These are phyloP conservation scores for Antrodiella citrinella DNA, from an alignment of 768 basidiomycete genomes.

Conservation along the genomic window DNA sequence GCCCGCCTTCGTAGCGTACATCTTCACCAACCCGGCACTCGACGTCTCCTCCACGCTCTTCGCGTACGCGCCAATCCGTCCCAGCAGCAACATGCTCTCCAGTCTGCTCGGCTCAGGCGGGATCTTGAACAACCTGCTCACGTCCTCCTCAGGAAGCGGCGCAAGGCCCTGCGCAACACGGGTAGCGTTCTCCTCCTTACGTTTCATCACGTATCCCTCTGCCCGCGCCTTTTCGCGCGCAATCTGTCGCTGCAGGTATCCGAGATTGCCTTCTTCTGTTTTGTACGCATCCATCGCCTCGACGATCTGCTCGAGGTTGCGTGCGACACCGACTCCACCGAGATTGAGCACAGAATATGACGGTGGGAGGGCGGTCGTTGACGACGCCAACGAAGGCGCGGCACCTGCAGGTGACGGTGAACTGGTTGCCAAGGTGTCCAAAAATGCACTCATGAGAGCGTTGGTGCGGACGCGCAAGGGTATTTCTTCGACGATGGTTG, in stretches of 20 bases:
- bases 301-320: conserved; percentile 76
- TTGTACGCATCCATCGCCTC: conserved; percentile 81
- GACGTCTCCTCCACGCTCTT: conserved; percentile 64
- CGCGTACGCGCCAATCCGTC: conserved; percentile 81
- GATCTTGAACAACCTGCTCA: conserved; percentile 78
- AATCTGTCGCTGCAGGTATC: conserved; percentile 82
- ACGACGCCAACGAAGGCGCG: conserved; percentile 23
- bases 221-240: conserved; percentile 75
- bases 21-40: conserved; percentile 64
- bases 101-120: conserved; percentile 83
- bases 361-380: conserved; percentile 41
- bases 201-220: conserved; percentile 72
- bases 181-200: conserved; percentile 80
- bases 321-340: conserved; percentile 58
- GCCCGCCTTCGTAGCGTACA: conserved; percentile 59
- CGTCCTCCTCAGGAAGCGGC: conserved; percentile 83
- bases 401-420: conserved; percentile 28
- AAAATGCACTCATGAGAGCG: conserved; percentile 69
- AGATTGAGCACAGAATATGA: conserved; percentile 67
- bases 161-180: conserved; percentile 77
- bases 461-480: conserved; percentile 82
- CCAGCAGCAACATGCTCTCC: conserved; percentile 79
- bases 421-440: conserved; percentile 52
- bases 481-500: conserved; percentile 78
- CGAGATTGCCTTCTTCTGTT: conserved; percentile 89